These are phyloP conservation scores for Eucalyptus sp. DNA, from an alignment of 345 rosid species.

Conservation along the genomic window DNA sequence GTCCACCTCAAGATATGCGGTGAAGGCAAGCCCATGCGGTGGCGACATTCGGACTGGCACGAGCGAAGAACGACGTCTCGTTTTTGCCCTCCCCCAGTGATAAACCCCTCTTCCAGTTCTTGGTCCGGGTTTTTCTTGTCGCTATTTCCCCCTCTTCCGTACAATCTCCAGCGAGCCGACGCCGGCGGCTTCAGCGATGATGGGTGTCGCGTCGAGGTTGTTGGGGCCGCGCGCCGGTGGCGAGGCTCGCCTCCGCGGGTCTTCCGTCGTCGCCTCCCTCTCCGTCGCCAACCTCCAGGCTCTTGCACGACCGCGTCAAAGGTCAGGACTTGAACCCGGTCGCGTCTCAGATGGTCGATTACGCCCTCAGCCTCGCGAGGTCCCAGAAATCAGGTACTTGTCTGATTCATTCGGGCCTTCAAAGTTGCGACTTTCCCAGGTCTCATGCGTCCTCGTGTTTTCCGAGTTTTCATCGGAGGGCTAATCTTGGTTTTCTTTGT, in stretches of 20 bases:
- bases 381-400: constrained; percentile 59
- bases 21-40: no score
- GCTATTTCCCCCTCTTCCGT: not conserved
- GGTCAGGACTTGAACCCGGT: constrained; percentile 47
- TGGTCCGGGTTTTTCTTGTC: not conserved
- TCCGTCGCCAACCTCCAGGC: constrained; percentile 10
- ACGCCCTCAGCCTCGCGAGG: constrained; percentile 67
- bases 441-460: not conserved
- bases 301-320: constrained; percentile 28
- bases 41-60: no score
- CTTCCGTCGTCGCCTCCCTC: not conserved
- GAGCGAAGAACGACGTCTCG: no score
- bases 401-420: not conserved
- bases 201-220: constrained; percentile 17
- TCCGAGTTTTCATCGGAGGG: no score
- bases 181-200: constrained; percentile 11
- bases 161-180: not conserved
- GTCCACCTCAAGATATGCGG: no score
- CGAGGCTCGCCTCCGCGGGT: not conserved
- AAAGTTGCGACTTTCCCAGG: not conserved
- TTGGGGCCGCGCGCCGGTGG: constrained; percentile 11
- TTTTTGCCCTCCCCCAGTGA: not conserved
- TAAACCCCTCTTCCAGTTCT: not conserved
- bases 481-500: not conserved
- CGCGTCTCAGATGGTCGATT: constrained; percentile 78